Evolutionary conservation across 169 alveolate species (phyloP).

Genomic region (Plasmodium sp.): DNA sequence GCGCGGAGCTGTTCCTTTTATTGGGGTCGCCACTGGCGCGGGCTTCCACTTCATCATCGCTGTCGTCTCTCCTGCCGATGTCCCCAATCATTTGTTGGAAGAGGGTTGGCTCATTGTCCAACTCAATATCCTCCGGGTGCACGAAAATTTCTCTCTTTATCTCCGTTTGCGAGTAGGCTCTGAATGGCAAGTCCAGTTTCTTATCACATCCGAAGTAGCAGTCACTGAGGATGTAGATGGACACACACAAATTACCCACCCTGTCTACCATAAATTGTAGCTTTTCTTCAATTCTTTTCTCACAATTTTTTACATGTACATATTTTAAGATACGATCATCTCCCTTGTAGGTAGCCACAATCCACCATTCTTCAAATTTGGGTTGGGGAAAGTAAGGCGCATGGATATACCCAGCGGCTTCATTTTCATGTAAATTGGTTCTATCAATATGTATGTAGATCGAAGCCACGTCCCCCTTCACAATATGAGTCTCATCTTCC

Average conservation of each 20-base stretch:
- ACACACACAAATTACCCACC: conserved; percentile 80
- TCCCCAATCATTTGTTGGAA: conserved; percentile 88
- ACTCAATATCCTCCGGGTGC: conserved; percentile 89
- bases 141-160: conserved; percentile 81
- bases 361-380: conserved; percentile 92
- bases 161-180: conserved; percentile 77
- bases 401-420: conserved; percentile 91
- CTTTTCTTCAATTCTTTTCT: conserved; percentile 78
- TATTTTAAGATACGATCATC: conserved; percentile 81
- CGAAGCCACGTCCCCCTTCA: conserved; percentile 91
- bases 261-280: conserved; percentile 85
- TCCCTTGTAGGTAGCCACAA: conserved; percentile 83
- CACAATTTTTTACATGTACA: conserved; percentile 81
- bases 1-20: neutral
- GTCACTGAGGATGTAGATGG: conserved; percentile 81
- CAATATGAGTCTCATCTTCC: conserved; percentile 90
- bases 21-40: conserved; percentile 53
- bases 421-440: conserved; percentile 84
- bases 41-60: conserved; percentile 87
- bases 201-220: conserved; percentile 88
- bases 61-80: conserved; percentile 78
- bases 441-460: conserved; percentile 86
- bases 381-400: conserved; percentile 91
- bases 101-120: conserved; percentile 89
- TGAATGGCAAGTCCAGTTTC: conserved; percentile 75